Conservation (phyloP, 768 basidiomycete species). For the Tremella yokohamensis region DNA sequence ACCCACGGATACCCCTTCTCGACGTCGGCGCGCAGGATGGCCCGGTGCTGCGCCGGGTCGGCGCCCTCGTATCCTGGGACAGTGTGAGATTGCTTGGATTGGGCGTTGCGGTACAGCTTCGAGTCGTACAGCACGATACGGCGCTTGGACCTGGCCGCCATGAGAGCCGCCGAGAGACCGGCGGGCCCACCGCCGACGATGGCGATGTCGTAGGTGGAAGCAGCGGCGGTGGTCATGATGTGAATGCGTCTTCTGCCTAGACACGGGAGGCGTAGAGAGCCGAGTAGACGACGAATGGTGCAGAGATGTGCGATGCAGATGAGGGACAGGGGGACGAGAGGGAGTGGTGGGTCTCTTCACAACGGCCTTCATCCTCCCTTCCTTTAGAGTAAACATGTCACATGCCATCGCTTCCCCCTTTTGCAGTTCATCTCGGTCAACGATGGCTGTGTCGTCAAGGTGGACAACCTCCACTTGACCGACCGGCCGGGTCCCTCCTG, state of each 20-base stretch:
- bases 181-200: slow-evolving; percentile 43
- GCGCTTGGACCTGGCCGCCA: slow-evolving; percentile 27
- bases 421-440: too few relatives aligned
- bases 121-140: slow-evolving; percentile 34
- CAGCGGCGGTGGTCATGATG: too few relatives aligned
- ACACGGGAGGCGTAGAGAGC: too few relatives aligned
- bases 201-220: slow-evolving; percentile 14
- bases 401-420: too few relatives aligned
- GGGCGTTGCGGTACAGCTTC: slow-evolving; percentile 30
- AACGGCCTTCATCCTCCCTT: too few relatives aligned
- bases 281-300: too few relatives aligned
- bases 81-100: slow-evolving; percentile 21
- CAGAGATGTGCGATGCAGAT: too few relatives aligned
- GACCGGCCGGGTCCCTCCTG: slow-evolving; percentile 4
- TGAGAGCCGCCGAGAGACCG: slow-evolving; percentile 39
- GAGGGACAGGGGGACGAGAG: too few relatives aligned
- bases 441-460: too few relatives aligned
- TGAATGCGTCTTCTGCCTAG: too few relatives aligned
- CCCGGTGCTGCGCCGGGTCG: slow-evolving; percentile 14
- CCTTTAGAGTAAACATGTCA: too few relatives aligned
- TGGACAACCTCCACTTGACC: background rate
- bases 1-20: slow-evolving; percentile 15
- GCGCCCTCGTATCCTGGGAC: slow-evolving; percentile 20
- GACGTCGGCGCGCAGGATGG: slow-evolving; percentile 13
- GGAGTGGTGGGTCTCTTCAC: too few relatives aligned